Conservation (phyloP, 495 filamentous ascomycete species). For the Emericellopsis terricola region DNA sequence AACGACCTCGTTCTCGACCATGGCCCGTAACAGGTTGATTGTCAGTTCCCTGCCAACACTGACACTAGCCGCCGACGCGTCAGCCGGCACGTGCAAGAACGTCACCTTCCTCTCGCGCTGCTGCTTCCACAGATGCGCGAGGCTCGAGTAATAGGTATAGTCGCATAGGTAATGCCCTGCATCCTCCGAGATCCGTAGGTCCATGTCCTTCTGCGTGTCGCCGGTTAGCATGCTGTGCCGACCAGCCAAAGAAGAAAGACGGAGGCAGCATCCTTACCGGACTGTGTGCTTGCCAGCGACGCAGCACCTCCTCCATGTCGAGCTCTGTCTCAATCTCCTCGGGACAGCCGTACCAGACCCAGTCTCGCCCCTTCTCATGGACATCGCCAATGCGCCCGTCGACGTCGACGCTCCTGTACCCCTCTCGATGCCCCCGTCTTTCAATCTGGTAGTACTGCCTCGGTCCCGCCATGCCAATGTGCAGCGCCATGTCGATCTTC, state of each 20-base stretch:
- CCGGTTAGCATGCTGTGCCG: not conserved
- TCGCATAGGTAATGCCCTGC: slow-evolving; percentile 74
- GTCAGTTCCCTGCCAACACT: slow-evolving; percentile 42
- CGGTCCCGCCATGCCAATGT: slow-evolving; percentile 69
- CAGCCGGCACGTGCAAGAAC: slow-evolving; percentile 66
- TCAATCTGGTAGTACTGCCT: slow-evolving; percentile 53
- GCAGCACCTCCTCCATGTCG: slow-evolving; percentile 33
- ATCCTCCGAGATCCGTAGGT: slow-evolving; percentile 50
- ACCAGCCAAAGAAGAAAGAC: not conserved
- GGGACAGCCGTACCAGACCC: slow-evolving; percentile 29
- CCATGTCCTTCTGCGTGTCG: slow-evolving; percentile 17
- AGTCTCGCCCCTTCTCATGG: slow-evolving; percentile 15
- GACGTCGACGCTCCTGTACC: slow-evolving; percentile 54
- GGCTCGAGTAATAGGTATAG: slow-evolving; percentile 66
- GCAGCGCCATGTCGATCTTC: slow-evolving; percentile 47
- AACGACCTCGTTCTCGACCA: slow-evolving; percentile 31
- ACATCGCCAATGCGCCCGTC: slow-evolving; percentile 39
- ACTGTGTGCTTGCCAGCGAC: slow-evolving; percentile 31
- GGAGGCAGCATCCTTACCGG: slow-evolving; percentile 11
- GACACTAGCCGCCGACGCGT: slow-evolving; percentile 34
- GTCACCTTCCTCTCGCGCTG: slow-evolving; percentile 37
- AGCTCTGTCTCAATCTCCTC: slow-evolving; percentile 27
- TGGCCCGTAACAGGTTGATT: slow-evolving; percentile 47
- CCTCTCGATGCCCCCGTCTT: slow-evolving; percentile 49
- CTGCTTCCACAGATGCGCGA: slow-evolving; percentile 36